Evolutionary conservation across 2,329 filamentous ascomycete genomes (phyloP).

Genomic region (Tolypocladium nubicola): DNA sequence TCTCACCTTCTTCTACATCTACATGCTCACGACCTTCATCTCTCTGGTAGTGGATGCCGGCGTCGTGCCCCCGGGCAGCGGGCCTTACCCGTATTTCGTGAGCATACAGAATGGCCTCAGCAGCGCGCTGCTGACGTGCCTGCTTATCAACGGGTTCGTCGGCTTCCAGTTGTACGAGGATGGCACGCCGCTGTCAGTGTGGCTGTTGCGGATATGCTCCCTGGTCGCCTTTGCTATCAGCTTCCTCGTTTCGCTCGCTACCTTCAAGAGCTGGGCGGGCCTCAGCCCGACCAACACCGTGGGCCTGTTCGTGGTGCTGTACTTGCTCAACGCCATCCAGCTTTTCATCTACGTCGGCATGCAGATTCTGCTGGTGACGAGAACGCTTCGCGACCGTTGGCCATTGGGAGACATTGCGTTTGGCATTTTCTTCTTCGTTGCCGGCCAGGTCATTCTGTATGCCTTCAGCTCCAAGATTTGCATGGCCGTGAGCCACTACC

Average conservation of each 20-base stretch:
- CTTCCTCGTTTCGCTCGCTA: slow-evolving; percentile 79
- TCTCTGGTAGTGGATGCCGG: slow-evolving; percentile 89
- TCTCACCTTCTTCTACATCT: slow-evolving; percentile 93
- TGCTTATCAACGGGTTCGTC: slow-evolving; percentile 95
- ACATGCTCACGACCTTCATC: slow-evolving; percentile 78
- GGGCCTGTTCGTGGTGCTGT: slow-evolving; percentile 83
- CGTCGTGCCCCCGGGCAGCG: slow-evolving; percentile 74
- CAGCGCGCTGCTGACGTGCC: slow-evolving; percentile 76
- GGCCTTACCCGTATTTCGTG: slow-evolving; percentile 82
- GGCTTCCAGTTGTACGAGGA: slow-evolving; percentile 98
- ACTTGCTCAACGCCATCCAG: slow-evolving; percentile 81
- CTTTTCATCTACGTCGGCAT: slow-evolving; percentile 76
- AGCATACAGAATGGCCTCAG: slow-evolving; percentile 76
- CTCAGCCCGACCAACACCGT: slow-evolving; percentile 76
- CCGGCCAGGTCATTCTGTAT: slow-evolving; percentile 88
- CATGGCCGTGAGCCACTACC: slow-evolving; percentile 73
- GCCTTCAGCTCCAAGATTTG: slow-evolving; percentile 82
- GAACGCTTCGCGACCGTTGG: slow-evolving; percentile 92
- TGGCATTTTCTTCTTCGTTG: slow-evolving; percentile 81
- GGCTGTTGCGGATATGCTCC: slow-evolving; percentile 76
- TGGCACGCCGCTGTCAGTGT: slow-evolving; percentile 84
- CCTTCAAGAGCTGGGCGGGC: slow-evolving; percentile 86
- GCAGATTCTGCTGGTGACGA: slow-evolving; percentile 79
- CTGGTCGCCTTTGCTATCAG: slow-evolving; percentile 74
- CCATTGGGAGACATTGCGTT: slow-evolving; percentile 86